A percentile compares a stretch with the other conserved stretches of the same genome.
phyloP scores from a whole-genome alignment of 169 alveolate genomes.

The Plasmodium inui region DNA sequence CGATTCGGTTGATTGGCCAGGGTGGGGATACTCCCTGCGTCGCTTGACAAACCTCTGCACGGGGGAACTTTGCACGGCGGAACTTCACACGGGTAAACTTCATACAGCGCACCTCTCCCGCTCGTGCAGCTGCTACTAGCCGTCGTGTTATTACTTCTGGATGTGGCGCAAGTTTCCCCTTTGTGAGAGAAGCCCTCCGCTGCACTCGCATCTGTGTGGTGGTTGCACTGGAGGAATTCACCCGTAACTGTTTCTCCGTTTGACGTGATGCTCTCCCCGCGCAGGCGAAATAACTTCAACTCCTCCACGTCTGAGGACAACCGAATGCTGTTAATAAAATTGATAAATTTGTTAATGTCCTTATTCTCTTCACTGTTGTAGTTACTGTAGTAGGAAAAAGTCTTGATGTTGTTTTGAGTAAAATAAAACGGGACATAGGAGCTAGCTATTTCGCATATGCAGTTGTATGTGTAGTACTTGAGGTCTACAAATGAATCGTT shows the following conservation, averaged over 20 bases:
- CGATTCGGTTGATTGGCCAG: not conserved
- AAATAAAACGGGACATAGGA: conserved; percentile 76
- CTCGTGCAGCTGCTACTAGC: not conserved
- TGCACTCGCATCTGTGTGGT: not conserved
- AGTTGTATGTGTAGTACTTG: conserved; percentile 62
- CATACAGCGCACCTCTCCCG: not conserved
- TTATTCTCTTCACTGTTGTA: conserved; percentile 38
- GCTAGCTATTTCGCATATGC: conserved; percentile 75
- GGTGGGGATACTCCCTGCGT: not conserved
- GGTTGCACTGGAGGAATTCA: not conserved
- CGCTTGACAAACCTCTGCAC: not conserved
- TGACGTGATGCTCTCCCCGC: not conserved
- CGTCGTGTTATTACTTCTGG: not conserved
- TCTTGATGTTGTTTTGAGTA: conserved; percentile 53
- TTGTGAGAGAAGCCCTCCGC: not conserved
- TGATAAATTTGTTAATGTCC: conserved; percentile 40
- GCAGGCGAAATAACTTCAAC: conserved; percentile 13
- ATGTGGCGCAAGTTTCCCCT: not conserved
- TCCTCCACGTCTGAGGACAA: conserved; percentile 18
- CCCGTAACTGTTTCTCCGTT: not conserved
- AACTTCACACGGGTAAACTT: not conserved
- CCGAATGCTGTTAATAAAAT: conserved; percentile 20
- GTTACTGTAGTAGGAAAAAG: conserved; percentile 72
- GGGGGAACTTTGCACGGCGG: not conserved
- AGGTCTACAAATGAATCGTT: conserved; percentile 65